Conservation (phyloP, 805 yeast genomes). For the Wickerhamiella allomyrinae region DNA sequence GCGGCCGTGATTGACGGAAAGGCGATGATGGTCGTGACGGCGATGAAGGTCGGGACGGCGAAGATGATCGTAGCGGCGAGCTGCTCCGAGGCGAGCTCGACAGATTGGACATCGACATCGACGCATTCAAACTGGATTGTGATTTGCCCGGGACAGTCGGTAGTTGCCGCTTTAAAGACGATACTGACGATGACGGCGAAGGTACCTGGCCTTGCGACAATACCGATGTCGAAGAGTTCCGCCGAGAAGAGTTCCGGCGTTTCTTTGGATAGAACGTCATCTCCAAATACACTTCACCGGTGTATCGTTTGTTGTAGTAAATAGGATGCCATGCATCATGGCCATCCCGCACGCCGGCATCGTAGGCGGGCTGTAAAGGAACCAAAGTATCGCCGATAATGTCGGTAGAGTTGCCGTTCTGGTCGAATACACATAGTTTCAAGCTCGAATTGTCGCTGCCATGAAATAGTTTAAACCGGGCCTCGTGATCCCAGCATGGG, state of each 20-base stretch:
- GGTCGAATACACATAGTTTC: slow-evolving; percentile 68
- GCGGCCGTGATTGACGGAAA: neutral
- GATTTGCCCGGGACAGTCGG: neutral
- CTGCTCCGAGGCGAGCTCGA: neutral
- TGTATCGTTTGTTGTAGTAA: slow-evolving; percentile 50
- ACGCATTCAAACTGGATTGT: neutral
- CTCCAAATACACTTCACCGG: slow-evolving; percentile 81
- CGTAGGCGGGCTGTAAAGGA: slow-evolving; percentile 60
- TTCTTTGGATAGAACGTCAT: slow-evolving; percentile 72
- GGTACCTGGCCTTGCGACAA: neutral
- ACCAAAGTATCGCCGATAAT: slow-evolving; percentile 72
- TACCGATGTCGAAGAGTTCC: slow-evolving; percentile 3
- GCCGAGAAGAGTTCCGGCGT: slow-evolving; percentile 13
- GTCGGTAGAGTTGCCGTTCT: slow-evolving; percentile 61
- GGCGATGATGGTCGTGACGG: neutral
- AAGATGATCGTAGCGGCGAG: neutral
- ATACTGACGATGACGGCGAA: neutral
- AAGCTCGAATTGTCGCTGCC: slow-evolving; percentile 36
- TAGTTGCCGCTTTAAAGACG: neutral
- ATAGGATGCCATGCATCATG: slow-evolving; percentile 76
- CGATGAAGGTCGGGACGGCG: neutral
- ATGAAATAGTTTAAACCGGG: slow-evolving; percentile 21
- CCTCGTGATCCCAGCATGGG: slow-evolving; percentile 54
- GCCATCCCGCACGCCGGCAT: slow-evolving; percentile 55
- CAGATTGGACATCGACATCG: neutral